Evolutionary conservation across 2,329 filamentous ascomycete genomes (phyloP).

Genomic region (Escovopsis sp.): DNA sequence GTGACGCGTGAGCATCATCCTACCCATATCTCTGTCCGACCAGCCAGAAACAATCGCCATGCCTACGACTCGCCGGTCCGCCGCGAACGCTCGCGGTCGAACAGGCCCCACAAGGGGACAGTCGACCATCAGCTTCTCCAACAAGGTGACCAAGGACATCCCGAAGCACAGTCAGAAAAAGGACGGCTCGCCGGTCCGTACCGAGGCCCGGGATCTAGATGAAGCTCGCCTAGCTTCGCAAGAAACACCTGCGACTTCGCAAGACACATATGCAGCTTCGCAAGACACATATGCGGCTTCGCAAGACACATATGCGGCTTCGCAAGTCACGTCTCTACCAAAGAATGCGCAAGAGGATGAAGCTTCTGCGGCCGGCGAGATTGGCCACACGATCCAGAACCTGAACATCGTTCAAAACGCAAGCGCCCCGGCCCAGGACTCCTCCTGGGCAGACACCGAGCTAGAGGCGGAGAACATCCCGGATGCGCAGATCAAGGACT

Average conservation of each 20-base stretch:
- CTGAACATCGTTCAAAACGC: conserved; percentile 6
- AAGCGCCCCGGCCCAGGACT: conserved; percentile 14
- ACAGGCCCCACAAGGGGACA: conserved; percentile 30
- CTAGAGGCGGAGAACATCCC: conserved; percentile 48
- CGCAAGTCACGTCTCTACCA: no score
- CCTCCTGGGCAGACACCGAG: conserved; percentile 31
- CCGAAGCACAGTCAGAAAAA: conserved; percentile 31
- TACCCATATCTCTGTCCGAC: not conserved
- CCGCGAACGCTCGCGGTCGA: conserved; percentile 22
- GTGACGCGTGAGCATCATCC: not conserved
- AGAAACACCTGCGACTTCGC: conserved; percentile 6
- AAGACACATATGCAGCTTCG: no score
- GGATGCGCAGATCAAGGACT: conserved; percentile 55
- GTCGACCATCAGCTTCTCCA: conserved; percentile 43
- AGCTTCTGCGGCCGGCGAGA: conserved; percentile 4
- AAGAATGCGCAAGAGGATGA: not conserved
- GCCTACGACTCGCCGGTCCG: conserved; percentile 36
- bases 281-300: not conserved
- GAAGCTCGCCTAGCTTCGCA: conserved; percentile 8
- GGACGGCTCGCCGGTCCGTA: conserved; percentile 18
- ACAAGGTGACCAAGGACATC: conserved; percentile 39
- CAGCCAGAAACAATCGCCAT: conserved; percentile 18
- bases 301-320: no score
- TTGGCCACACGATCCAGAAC: conserved; percentile 4
- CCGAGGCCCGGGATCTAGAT: conserved; percentile 18